phyloP scores from a whole-genome alignment of 192 early-diverging fungal genomes.

The Pilobolus umbonatus region DNA sequence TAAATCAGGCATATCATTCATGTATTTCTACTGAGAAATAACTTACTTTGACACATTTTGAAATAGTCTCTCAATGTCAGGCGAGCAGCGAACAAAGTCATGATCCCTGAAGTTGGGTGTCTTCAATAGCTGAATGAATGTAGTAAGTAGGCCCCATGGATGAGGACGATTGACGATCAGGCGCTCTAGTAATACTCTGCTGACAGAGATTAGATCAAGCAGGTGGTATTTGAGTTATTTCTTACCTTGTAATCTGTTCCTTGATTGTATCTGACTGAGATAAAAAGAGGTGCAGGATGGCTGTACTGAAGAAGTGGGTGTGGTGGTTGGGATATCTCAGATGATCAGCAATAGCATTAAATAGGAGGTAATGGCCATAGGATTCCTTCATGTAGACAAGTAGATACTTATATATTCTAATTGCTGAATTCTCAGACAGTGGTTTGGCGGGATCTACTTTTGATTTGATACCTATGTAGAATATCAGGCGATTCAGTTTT shows the following conservation, averaged over 20 bases:
- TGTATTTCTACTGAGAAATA: not conserved
- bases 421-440: not conserved
- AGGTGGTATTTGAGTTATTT: not conserved
- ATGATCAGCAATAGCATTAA: conserved; percentile 93
- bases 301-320: conserved; percentile 88
- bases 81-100: conserved; percentile 56
- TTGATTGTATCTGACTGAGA: conserved; percentile 59
- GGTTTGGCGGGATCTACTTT: not conserved
- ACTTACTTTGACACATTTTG: conserved; percentile 53
- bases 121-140: conserved; percentile 94
- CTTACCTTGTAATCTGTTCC: conserved; percentile 86
- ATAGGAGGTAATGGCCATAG: conserved; percentile 66
- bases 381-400: conserved; percentile 16
- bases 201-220: not conserved
- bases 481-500: not conserved
- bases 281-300: conserved; percentile 81
- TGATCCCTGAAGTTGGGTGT: conserved; percentile 63
- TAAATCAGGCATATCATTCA: too few relatives aligned
- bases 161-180: conserved; percentile 96
- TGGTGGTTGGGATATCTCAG: conserved; percentile 94
- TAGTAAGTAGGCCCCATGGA: conserved; percentile 96
- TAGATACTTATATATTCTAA: not conserved
- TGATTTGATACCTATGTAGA: not conserved
- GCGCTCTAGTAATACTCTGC: conserved; percentile 87
- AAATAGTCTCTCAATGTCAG: conserved; percentile 81